Percentiles rank a stretch among this genome's conserved stretches.
Conservation (phyloP, 495 filamentous ascomycete species). For the Aspergillus asperescens region DNA sequence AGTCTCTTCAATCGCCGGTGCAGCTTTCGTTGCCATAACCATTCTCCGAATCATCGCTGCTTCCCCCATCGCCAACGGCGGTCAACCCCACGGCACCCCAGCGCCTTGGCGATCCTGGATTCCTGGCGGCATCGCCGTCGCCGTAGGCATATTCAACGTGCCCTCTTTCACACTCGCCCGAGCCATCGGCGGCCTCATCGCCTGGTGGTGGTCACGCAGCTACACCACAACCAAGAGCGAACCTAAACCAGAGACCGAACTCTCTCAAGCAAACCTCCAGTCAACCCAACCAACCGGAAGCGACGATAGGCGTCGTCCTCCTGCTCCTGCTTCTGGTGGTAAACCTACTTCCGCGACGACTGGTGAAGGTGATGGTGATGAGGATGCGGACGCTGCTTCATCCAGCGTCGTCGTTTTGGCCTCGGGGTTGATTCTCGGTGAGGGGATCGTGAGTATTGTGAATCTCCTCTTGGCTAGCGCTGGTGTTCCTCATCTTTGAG, state of each 20-base stretch:
- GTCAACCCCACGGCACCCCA: constrained; percentile 19
- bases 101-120: constrained; percentile 49
- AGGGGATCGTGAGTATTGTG: constrained; percentile 89
- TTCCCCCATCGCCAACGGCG: constrained; percentile 30
- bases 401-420: constrained; percentile 60
- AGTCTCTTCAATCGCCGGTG: constrained; percentile 65
- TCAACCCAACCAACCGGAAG: not conserved
- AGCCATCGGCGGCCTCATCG: constrained; percentile 75
- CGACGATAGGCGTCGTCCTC: not conserved
- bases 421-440: constrained; percentile 83
- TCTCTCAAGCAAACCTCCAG: not conserved
- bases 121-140: constrained; percentile 92
- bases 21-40: constrained; percentile 66
- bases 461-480: constrained; percentile 80
- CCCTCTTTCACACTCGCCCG: constrained; percentile 92
- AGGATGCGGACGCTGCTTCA: constrained; percentile 33
- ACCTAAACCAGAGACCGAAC: not conserved
- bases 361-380: constrained; percentile 24
- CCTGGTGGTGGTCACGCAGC: constrained; percentile 60
- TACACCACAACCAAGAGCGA: constrained; percentile 15
- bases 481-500: constrained; percentile 66
- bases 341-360: constrained; percentile 23
- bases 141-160: constrained; percentile 96
- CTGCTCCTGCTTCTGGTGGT: not conserved
- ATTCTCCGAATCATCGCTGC: constrained; percentile 55